Conservation (phyloP, 768 basidiomycete species). For the Amanita polypyramis region DNA sequence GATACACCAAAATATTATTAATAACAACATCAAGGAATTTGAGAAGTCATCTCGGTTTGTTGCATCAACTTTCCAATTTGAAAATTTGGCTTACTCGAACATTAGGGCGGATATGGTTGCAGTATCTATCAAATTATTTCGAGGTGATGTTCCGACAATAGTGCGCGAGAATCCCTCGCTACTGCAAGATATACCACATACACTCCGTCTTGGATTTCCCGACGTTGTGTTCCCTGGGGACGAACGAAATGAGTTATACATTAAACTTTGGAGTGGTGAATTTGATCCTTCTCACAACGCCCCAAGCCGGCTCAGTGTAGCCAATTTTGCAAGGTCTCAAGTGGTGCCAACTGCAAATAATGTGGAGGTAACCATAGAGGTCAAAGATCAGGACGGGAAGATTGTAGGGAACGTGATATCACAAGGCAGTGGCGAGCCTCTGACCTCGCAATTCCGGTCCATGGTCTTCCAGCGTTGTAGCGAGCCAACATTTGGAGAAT, state of each 20-base stretch:
- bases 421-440: slow-evolving; percentile 78
- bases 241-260: slow-evolving; percentile 88
- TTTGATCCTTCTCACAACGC: slow-evolving; percentile 49
- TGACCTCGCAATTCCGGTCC: slow-evolving; percentile 74
- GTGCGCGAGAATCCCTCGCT: slow-evolving; percentile 78
- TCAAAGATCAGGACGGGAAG: slow-evolving; percentile 62
- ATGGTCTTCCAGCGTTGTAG: slow-evolving; percentile 85
- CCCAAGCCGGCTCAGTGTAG: slow-evolving; percentile 46
- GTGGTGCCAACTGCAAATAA: slow-evolving; percentile 50
- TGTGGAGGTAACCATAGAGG: slow-evolving; percentile 87
- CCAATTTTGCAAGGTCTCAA: slow-evolving; percentile 47
- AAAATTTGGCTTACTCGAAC: slow-evolving; percentile 6
- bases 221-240: slow-evolving; percentile 94
- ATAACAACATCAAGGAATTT: slow-evolving; percentile 64
- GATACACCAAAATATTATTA: slow-evolving; percentile 92
- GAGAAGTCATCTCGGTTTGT: slow-evolving; percentile 73
- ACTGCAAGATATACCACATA: slow-evolving; percentile 71
- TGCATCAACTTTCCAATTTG: background rate
- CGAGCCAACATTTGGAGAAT: slow-evolving; percentile 86
- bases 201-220: slow-evolving; percentile 84
- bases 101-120: slow-evolving; percentile 78
- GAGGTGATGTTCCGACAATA: slow-evolving; percentile 68
- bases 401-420: slow-evolving; percentile 64
- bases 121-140: slow-evolving; percentile 77
- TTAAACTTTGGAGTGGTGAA: slow-evolving; percentile 93